Base-by-base conservation (phyloP, 2,329 filamentous ascomycete species). In the Talaromyces sp. region DNA sequence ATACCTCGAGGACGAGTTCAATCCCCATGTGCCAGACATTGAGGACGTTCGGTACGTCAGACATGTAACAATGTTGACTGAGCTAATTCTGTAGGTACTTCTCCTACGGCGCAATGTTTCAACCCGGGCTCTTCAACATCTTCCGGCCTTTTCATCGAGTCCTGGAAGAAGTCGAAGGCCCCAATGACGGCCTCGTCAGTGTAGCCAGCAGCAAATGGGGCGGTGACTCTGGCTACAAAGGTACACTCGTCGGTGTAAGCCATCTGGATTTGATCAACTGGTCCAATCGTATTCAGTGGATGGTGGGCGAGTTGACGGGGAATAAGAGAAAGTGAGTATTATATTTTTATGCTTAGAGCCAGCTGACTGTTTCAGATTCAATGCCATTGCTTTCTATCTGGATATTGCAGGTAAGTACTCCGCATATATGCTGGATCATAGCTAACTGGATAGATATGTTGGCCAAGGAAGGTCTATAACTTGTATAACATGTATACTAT, bases 251-350 rank as follows among this genome's bases (percentile, higher is more conserved):
- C n/a, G 84, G 84, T 3, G 86, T 88, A 65, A 87, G 84, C 72
- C 87, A 89, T 76, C 73, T 89, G 56, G 86, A 89, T 69, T 72
- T 89, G 67, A 89, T 89, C 74, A 89, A 89, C 69, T 89, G 87
- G 87, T 87, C 85, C 33, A 89, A 88, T 68, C 78, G 86, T 35
- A 70, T 88, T 43, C 84, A 87, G 69, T 87, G 84, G 83, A 79
- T 85, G 65, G 79, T 86, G 58, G 86, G 84, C 73, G 79, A 83
- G 65, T 70, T 88, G 62, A 84, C 83, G 2, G 84, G 86, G 3
- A 83, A 83, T 65, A 83, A 82, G 73, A 78, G 81, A 69, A 86
- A 82, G 82, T 86, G 60, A 66, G 79, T 77, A 10, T 49, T 43
- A 11, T 39, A 58, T n/a, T 47, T 45, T 27, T 22, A 25, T 17